Percentiles rank a stretch among this genome's conserved stretches.
Conservation (phyloP, 331 rosid species). For the Ulmus americana region DNA sequence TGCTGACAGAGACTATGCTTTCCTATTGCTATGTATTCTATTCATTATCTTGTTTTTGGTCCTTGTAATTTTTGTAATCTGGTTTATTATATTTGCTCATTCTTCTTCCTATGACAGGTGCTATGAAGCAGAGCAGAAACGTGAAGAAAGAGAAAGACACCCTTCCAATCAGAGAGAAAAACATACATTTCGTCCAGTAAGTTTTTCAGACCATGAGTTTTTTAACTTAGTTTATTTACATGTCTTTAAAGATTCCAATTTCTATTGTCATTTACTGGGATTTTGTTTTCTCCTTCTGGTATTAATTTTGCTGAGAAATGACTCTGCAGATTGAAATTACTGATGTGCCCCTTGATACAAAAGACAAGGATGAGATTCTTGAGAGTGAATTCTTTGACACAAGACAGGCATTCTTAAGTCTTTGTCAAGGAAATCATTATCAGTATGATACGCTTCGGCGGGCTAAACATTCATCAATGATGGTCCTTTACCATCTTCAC, state of each 20-base stretch:
- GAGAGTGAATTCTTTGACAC: conserved; percentile 98
- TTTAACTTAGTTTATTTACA: not conserved
- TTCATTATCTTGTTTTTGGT: not conserved
- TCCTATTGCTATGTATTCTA: not conserved
- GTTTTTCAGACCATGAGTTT: conserved; percentile 13
- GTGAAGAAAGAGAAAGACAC: conserved; percentile 84
- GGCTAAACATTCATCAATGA: conserved; percentile 98
- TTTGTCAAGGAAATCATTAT: conserved; percentile 96
- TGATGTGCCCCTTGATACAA: conserved; percentile 67
- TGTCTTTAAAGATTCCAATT: not conserved
- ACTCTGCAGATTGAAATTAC: conserved; percentile 57
- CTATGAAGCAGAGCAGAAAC: conserved; percentile 64
- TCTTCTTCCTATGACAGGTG: conserved; percentile 45
- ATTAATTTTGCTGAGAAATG: conserved; percentile 1
- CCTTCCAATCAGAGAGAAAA: conserved; percentile 73
- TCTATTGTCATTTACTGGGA: not conserved
- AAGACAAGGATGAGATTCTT: conserved; percentile 86
- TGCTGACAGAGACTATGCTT: not conserved
- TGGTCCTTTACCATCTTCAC: conserved; percentile 97
- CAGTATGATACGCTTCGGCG: conserved; percentile 93
- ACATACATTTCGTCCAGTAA: conserved; percentile 63
- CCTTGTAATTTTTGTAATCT: not conserved
- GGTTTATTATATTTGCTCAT: not conserved
- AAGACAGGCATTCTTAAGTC: conserved; percentile 89
- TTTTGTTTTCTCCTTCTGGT: not conserved